phyloP scores from a whole-genome alignment of 331 rosid species.

The Arachis monticola region DNA sequence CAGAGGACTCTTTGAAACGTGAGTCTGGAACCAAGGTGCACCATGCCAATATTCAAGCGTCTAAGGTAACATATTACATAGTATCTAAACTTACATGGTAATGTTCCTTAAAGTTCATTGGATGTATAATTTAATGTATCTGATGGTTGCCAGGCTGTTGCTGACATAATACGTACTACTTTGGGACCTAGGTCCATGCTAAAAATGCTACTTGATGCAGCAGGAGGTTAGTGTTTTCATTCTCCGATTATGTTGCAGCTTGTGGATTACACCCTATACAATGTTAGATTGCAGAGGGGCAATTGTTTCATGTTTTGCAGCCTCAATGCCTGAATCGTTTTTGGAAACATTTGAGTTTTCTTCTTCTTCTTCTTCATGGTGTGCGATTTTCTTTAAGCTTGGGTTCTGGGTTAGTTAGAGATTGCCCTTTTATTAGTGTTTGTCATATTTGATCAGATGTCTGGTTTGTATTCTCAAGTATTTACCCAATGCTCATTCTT shows the following conservation, averaged over 20 bases:
- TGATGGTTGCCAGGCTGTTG: constrained; percentile 74
- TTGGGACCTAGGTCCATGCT: constrained; percentile 99
- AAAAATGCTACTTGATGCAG: constrained; percentile 90
- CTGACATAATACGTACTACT: constrained; percentile 95
- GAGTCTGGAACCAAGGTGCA: constrained; percentile 94
- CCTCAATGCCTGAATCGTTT: background rate
- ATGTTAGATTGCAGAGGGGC: background rate
- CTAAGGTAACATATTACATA: constrained; percentile 60
- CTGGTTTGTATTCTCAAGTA: constrained; percentile 13
- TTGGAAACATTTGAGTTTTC: background rate
- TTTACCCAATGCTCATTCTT: background rate
- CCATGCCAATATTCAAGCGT: constrained; percentile 91
- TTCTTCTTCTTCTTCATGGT: background rate
- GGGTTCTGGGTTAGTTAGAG: constrained; percentile 22
- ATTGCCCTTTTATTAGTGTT: constrained; percentile 4
- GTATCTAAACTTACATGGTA: background rate
- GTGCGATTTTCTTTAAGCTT: constrained; percentile 10
- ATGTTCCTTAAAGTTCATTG: constrained; percentile 4
- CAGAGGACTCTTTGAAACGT: constrained; percentile 92
- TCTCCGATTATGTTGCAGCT: background rate
- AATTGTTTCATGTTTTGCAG: constrained; percentile 8
- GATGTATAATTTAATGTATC: background rate
- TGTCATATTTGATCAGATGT: background rate
- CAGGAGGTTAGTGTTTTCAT: constrained; percentile 68
- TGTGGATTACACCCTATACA: background rate